Evolutionary conservation across 1,139 yeast genomes (phyloP).

Genomic region (Spencermartinsiella ligniputridi): DNA sequence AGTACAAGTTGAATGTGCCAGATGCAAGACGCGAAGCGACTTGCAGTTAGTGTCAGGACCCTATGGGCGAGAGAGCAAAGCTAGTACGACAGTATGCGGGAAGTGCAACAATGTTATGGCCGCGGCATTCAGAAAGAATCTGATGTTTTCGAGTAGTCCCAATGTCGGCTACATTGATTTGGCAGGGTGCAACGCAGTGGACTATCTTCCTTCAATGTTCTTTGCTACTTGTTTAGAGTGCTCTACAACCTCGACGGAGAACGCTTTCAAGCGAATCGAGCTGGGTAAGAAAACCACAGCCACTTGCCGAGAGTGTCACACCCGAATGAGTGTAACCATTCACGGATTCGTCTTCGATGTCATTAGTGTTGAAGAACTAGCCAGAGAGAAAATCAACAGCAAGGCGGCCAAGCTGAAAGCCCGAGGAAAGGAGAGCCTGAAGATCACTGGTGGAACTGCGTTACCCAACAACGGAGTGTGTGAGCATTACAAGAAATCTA

Average conservation of each 20-base stretch:
- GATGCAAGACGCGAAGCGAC: conserved; percentile 37
- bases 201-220: conserved; percentile 36
- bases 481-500: conserved; percentile 38
- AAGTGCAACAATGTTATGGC: conserved; percentile 35
- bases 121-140: conserved; percentile 36
- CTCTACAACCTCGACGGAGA: conserved; percentile 22
- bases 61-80: conserved; percentile 35
- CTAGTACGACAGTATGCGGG: conserved; percentile 31
- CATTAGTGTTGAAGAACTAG: conserved; percentile 22
- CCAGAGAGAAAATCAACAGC: conserved; percentile 19
- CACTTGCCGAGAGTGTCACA: conserved; percentile 37
- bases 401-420: conserved; percentile 16
- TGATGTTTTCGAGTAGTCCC: conserved; percentile 26
- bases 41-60: conserved; percentile 33
- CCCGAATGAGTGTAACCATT: conserved; percentile 32
- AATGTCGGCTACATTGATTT: conserved; percentile 38
- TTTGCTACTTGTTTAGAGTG: conserved; percentile 38
- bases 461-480: conserved; percentile 40
- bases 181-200: conserved; percentile 34
- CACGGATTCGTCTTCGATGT: conserved; percentile 32
- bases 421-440: conserved; percentile 28
- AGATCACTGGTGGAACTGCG: conserved; percentile 37
- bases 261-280: conserved; percentile 33
- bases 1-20: conserved; percentile 34
- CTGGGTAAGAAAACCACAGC: conserved; percentile 31